Base-by-base conservation (phyloP, 2,329 filamentous ascomycete genomes). In the Colletotrichum ledebouriae region DNA sequence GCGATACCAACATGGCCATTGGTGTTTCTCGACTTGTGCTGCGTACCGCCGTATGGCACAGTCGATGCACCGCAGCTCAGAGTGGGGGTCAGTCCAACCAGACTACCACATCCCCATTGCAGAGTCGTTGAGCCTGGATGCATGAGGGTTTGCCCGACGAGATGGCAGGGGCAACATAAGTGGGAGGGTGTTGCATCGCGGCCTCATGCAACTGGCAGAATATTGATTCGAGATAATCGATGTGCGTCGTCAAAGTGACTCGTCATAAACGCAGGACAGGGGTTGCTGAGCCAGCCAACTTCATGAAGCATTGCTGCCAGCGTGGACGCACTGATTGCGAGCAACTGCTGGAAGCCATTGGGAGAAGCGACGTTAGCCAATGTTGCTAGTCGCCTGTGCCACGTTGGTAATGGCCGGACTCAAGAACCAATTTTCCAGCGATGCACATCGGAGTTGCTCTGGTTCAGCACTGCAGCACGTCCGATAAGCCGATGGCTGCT, bases 41-140 rank as follows among this genome's bases (percentile, higher is more conserved):
- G 65, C 46, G 22, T 17, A 41, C 17, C 12, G 12, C n/a, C 4
- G 20, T 39, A 12, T 63, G 33, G 41, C 49, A 41, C 15, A 15
- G 13, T 12, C n/a, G 37, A 20, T 7, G 59, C 3, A 46, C 46
- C 20, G 11, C 15, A 25, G 22, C 39, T 22, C 4, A 41, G 41
- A 49, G 65, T 59, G 60, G 65, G 65, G 65, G 60, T 53, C 47
- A 59, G 49, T 59, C 60, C 55, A 55, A 39, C 22, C 61, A 56
- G 20, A 55, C 41, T 25, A 61, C 17, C 20, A 39, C 22, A 44
- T 11, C 42, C 44, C 33, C 29, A 17, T 52, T 47, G 64, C 42
- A 64, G 46, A 53, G 20, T 61, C 46, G 58, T 56, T 42, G 13
- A 29, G 20, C 20, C 22, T 59, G 65, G 55, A 59, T 41, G 60